phyloP scores from a whole-genome alignment of 257 asterid genomes.

The Linaria vulgaris region DNA sequence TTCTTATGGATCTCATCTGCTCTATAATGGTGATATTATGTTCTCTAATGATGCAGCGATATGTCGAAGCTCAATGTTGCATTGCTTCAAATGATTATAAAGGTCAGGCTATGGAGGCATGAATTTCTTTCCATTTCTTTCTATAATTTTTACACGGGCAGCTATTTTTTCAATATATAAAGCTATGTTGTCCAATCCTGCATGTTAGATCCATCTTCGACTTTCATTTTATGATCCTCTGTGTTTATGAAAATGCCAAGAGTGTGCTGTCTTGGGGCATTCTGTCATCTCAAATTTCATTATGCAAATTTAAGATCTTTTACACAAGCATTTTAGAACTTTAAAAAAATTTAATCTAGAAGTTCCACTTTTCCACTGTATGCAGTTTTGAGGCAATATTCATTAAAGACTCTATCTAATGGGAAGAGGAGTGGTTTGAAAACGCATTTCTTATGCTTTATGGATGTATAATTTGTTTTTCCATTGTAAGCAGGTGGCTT shows the following conservation, averaged over 20 bases:
- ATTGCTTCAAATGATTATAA: conserved; percentile 90
- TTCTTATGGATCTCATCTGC: conserved; percentile 5
- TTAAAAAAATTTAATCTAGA: conserved; percentile 19
- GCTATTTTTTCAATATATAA: neutral
- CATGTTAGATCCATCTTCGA: conserved; percentile 16
- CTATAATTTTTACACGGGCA: conserved; percentile 15
- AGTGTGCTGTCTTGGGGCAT: conserved; percentile 18
- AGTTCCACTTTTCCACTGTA: conserved; percentile 7
- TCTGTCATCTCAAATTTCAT: conserved; percentile 8
- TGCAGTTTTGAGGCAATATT: conserved; percentile 18
- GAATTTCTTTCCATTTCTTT: conserved; percentile 20
- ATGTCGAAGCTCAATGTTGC: conserved; percentile 94
- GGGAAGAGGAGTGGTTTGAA: conserved; percentile 17
- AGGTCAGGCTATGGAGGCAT: conserved; percentile 57
- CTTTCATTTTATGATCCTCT: conserved; percentile 17
- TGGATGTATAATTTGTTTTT: conserved; percentile 19
- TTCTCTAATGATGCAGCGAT: conserved; percentile 58
- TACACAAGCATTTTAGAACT: conserved; percentile 1
- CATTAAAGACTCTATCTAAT: conserved; percentile 16
- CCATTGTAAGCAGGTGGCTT: conserved; percentile 68
- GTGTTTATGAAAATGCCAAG: conserved; percentile 17
- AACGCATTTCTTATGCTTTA: neutral
- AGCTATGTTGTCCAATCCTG: no score
- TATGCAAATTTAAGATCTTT: neutral
- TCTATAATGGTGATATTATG: conserved; percentile 22